A percentile compares a stretch with the other conserved stretches of the same genome.
Conservation (phyloP, 495 filamentous ascomycete species). For the Staphylotrichum longicolle region DNA sequence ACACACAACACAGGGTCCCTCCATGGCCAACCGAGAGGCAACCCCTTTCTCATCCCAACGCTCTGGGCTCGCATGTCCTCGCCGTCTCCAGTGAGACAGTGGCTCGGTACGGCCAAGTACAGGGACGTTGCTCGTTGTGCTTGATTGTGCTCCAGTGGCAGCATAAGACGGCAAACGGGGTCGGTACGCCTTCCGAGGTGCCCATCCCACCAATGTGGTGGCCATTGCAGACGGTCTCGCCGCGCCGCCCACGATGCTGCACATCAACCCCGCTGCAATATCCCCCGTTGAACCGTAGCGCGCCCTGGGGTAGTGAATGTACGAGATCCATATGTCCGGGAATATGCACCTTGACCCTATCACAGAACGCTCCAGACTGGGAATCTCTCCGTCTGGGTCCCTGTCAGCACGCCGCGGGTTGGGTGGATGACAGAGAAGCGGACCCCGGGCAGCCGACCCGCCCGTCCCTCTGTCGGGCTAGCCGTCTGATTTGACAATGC, state of each 20-base stretch:
- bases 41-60: constrained; percentile 8
- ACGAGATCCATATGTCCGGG: constrained; percentile 16
- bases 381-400: background rate
- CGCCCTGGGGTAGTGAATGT: background rate
- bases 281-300: constrained; percentile 5
- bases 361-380: constrained; percentile 15
- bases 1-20: background rate
- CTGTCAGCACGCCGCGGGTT: background rate
- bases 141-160: background rate
- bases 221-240: background rate
- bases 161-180: background rate
- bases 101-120: background rate
- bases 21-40: background rate
- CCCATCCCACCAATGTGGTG: background rate
- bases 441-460: constrained; percentile 13
- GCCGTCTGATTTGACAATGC: constrained; percentile 12
- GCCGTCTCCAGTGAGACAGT: constrained; percentile 7
- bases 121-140: background rate
- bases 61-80: constrained; percentile 14
- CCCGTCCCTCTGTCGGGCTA: background rate
- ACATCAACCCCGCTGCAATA: constrained; percentile 16
- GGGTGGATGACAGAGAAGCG: constrained; percentile 6
- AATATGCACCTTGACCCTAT: constrained; percentile 14
- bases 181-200: constrained; percentile 12
- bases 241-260: background rate